A percentile compares a stretch with the other conserved stretches of the same genome.
These are phyloP conservation scores for Omphalotus olearius DNA, from an alignment of 1,284 basidiomycete species.

Conservation along the genomic window DNA sequence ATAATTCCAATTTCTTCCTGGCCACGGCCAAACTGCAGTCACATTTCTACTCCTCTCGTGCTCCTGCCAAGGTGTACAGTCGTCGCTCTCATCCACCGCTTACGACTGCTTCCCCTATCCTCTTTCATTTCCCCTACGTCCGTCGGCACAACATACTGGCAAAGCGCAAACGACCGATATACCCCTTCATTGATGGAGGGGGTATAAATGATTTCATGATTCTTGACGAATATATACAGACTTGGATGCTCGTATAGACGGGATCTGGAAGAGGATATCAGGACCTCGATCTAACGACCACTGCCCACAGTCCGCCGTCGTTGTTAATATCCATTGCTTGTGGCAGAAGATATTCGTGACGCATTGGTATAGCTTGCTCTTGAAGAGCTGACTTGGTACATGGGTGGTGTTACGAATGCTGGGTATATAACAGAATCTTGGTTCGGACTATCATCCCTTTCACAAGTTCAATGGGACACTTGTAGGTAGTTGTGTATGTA, in stretches of 20 bases:
- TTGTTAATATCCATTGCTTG: background rate
- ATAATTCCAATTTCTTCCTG: slow-evolving; percentile 7
- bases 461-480: slow-evolving; percentile 6
- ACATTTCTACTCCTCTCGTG: slow-evolving; percentile 3
- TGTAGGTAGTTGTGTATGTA: slow-evolving; percentile 12
- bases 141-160: slow-evolving; percentile 1
- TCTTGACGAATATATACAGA: slow-evolving; percentile 9
- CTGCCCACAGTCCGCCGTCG: background rate
- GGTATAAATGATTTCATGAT: slow-evolving; percentile 10
- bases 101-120: background rate
- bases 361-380: background rate
- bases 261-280: slow-evolving; percentile 5
- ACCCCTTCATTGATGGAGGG: slow-evolving; percentile 5
- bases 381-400: slow-evolving; percentile 2
- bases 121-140: background rate
- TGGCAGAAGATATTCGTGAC: background rate
- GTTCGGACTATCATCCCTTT: slow-evolving; percentile 6
- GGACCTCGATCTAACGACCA: slow-evolving; percentile 5
- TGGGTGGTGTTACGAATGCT: background rate
- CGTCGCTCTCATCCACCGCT: background rate
- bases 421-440: slow-evolving; percentile 5
- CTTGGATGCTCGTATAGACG: slow-evolving; percentile 3
- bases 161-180: slow-evolving; percentile 2
- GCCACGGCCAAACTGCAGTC: slow-evolving; percentile 4
- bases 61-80: background rate